Evolutionary conservation across 192 early-diverging fungal genomes (phyloP).

Genomic region (Diversispora epigaea): DNA sequence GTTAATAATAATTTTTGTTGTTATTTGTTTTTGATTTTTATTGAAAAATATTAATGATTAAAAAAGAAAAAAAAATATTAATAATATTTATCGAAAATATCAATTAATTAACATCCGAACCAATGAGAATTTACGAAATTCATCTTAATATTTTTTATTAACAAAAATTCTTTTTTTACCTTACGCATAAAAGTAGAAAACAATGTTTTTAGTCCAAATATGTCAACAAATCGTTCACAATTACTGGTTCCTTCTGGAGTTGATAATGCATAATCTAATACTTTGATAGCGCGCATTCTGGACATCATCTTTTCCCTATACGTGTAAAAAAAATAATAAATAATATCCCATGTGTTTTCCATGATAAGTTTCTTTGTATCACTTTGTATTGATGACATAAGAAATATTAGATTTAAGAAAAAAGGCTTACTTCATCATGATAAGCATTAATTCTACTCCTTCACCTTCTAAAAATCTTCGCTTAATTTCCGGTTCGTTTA

Average conservation of each 20-base stretch:
- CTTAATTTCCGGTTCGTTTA: constrained; percentile 72
- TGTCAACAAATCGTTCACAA: constrained; percentile 80
- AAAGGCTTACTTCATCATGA: constrained; percentile 72
- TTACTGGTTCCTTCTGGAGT: constrained; percentile 47
- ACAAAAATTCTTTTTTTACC: constrained; percentile 31
- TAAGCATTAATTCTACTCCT: constrained; percentile 88
- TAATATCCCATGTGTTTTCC: not conserved
- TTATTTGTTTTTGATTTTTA: no score
- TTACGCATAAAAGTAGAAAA: constrained; percentile 85
- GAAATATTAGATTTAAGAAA: not conserved
- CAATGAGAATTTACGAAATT: not conserved
- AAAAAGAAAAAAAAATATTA: not conserved
- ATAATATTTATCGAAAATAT: no score
- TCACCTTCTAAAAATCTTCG: constrained; percentile 74
- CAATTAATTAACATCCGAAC: no score
- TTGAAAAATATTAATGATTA: not conserved
- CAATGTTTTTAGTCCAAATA: constrained; percentile 77
- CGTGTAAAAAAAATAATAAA: not conserved
- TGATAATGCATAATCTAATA: constrained; percentile 76
- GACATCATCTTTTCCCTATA: constrained; percentile 73
- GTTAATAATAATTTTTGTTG: no score
- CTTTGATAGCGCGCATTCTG: constrained; percentile 81
- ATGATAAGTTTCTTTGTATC: not conserved
- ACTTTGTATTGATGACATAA: not conserved
- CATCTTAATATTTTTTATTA: not conserved